Evolutionary conservation across 2,329 filamentous ascomycete genomes (phyloP).

Genomic region (Alternaria sp.): DNA sequence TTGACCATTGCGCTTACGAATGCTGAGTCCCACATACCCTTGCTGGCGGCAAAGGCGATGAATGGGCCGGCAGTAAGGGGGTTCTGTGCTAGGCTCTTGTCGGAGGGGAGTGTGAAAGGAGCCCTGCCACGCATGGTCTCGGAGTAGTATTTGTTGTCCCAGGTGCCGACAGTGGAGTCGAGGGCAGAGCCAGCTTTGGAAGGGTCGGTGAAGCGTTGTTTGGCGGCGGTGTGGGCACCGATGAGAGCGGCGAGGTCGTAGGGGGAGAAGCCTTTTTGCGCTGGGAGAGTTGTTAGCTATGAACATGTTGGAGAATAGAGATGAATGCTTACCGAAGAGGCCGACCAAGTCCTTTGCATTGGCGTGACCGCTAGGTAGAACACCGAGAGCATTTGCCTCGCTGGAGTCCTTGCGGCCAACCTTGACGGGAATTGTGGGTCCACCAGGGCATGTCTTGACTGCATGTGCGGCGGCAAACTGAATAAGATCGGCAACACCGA

Average conservation of each 20-base stretch:
- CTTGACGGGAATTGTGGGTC: slow-evolving; percentile 42
- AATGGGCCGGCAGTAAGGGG: slow-evolving; percentile 28
- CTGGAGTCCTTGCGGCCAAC: slow-evolving; percentile 43
- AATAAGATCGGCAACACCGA: slow-evolving; percentile 45
- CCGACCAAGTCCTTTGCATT: slow-evolving; percentile 28
- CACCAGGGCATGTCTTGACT: slow-evolving; percentile 46
- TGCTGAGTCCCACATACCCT: slow-evolving; percentile 38
- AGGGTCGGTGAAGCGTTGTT: slow-evolving; percentile 36
- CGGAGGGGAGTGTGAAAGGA: slow-evolving; percentile 37
- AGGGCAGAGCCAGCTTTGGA: slow-evolving; percentile 32
- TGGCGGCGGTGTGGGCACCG: slow-evolving; percentile 46
- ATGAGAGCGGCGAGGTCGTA: slow-evolving; percentile 49
- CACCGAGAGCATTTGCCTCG: slow-evolving; percentile 24
- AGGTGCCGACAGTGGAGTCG: slow-evolving; percentile 46
- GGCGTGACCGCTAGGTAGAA: slow-evolving; percentile 31
- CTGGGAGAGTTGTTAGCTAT: slow-evolving; percentile 3
- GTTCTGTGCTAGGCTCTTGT: slow-evolving; percentile 38
- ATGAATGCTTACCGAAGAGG: slow-evolving; percentile 34
- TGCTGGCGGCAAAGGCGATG: slow-evolving; percentile 31
- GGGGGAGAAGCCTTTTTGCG: slow-evolving; percentile 46
- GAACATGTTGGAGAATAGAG: background rate
- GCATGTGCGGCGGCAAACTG: slow-evolving; percentile 48
- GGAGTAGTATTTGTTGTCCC: slow-evolving; percentile 47
- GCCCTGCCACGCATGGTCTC: slow-evolving; percentile 40
- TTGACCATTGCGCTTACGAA: slow-evolving; percentile 46